Conservation (phyloP, 2,329 filamentous ascomycete species). For the Lecanicillium sp. region DNA sequence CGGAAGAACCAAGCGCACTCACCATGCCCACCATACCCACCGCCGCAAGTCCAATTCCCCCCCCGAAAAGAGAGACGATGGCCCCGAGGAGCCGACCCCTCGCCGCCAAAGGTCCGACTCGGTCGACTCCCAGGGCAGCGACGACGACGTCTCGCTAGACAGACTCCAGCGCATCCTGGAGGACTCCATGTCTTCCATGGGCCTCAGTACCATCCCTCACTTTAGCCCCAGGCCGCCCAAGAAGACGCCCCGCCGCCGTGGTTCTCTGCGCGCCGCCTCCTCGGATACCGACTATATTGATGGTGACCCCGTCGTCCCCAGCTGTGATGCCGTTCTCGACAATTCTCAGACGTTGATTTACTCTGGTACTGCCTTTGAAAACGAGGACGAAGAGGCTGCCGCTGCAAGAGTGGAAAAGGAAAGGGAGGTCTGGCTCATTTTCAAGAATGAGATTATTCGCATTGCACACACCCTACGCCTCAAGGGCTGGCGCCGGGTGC, state of each 20-base stretch:
- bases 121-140: conserved; percentile 56
- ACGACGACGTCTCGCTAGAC: conserved; percentile 62
- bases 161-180: conserved; percentile 73
- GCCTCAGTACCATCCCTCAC: conserved; percentile 36
- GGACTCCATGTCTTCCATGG: conserved; percentile 50
- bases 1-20: conserved; percentile 35
- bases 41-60: conserved; percentile 35
- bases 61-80: conserved; percentile 10
- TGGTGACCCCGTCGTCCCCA: conserved; percentile 73
- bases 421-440: conserved; percentile 68
- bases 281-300: conserved; percentile 84
- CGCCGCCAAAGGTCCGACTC: conserved; percentile 40
- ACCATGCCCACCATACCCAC: conserved; percentile 25
- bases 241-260: conserved; percentile 31
- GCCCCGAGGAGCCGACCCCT: conserved; percentile 11
- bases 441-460: conserved; percentile 88
- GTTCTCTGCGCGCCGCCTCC: conserved; percentile 43
- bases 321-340: conserved; percentile 76
- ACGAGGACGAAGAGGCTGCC: conserved; percentile 29
- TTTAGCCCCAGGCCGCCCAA: conserved; percentile 34
- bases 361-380: conserved; percentile 36
- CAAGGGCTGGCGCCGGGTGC: conserved; percentile 84
- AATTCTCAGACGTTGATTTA: conserved; percentile 85
- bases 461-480: conserved; percentile 80
- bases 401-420: conserved; percentile 52